phyloP scores from a whole-genome alignment of 805 yeast genomes.

The Ogataea degrootiae region DNA sequence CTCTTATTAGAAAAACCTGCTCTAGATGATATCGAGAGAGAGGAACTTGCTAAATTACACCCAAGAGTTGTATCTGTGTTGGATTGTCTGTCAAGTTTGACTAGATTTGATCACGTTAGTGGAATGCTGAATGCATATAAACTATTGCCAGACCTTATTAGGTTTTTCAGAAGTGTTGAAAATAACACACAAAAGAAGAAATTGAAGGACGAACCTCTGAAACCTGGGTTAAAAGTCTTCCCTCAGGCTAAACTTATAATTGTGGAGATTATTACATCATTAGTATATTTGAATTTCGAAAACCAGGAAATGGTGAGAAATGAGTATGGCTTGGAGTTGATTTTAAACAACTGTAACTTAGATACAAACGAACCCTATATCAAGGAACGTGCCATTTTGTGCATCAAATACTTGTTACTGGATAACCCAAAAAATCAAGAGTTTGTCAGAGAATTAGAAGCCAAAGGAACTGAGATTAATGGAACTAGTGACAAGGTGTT shows the following conservation, averaged over 20 bases:
- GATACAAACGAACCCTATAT: slow-evolving; percentile 87
- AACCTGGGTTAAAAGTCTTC: slow-evolving; percentile 33
- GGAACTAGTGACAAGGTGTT: slow-evolving; percentile 42
- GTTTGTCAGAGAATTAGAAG: slow-evolving; percentile 74
- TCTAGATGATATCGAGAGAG: neutral
- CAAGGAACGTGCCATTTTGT: slow-evolving; percentile 78
- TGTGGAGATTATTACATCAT: slow-evolving; percentile 59
- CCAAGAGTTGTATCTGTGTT: slow-evolving; percentile 23
- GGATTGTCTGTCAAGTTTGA: slow-evolving; percentile 39
- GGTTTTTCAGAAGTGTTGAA: slow-evolving; percentile 38
- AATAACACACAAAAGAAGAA: slow-evolving; percentile 33
- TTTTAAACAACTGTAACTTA: slow-evolving; percentile 76
- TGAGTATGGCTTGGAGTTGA: slow-evolving; percentile 61
- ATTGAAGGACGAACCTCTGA: slow-evolving; percentile 24
- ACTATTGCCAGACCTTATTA: slow-evolving; percentile 31
- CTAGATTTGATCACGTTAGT: slow-evolving; percentile 37
- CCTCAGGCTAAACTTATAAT: slow-evolving; percentile 65
- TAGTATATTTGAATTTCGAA: slow-evolving; percentile 45
- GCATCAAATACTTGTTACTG: slow-evolving; percentile 63
- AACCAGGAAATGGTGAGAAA: slow-evolving; percentile 68
- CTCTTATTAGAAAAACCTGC: slow-evolving; percentile 14
- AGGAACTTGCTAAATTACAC: slow-evolving; percentile 12
- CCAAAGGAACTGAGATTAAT: slow-evolving; percentile 57
- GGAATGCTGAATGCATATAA: slow-evolving; percentile 38
- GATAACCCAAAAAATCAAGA: slow-evolving; percentile 67